Evolutionary conservation across 345 rosid genomes (phyloP), one percentile per base, ranked within the genome.

Genomic region (Pugionium cornutum): DNA sequence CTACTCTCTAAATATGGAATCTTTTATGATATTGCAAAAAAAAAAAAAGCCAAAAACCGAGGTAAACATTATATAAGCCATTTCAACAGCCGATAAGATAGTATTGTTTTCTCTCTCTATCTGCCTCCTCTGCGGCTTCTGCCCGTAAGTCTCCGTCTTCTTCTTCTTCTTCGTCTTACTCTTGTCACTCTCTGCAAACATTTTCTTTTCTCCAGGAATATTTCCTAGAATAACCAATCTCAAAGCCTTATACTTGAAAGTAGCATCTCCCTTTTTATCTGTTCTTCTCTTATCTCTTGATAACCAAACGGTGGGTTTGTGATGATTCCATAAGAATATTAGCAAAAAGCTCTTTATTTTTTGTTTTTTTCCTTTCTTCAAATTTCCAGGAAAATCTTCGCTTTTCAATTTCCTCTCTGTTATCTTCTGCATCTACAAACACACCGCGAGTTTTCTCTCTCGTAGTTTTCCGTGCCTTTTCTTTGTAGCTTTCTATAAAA

Each of bases 261-360:
- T n/a, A n/a, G n/a, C n/a, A n/a, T n/a, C n/a, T n/a, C n/a, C 18
- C 31, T 69, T 67, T 70, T 70, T 57, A 10, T 8, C 3, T 40
- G 26, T 49, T 46, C 3, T 11, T 25, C 9, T 30, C 44, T 43
- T 45, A 9, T 66, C 58, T 60, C 37, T 69, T 41, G 46, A 35
- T 59, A 18, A 59, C 58, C 52, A 59, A 6, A 52, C 69, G 62
- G 66, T 69, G 41, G 67, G 52, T 29, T 59, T 53, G 37, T 58
- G 31, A 7, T 36, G 72, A 74, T 74, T 74, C 77, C 77, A 2
- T 28, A 53, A 55, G 77, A 61, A 67, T 74, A 74, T 68, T 18
- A 44, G 28, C 73, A 9, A 46, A 74, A 74, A 74, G 73, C 73
- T 60, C 67, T 52, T 52, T 62, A 33, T 4, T 6, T 36, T 18